Conservation (phyloP, 2,329 filamentous ascomycete genomes). For the Fonsecaea multimorphosa region DNA sequence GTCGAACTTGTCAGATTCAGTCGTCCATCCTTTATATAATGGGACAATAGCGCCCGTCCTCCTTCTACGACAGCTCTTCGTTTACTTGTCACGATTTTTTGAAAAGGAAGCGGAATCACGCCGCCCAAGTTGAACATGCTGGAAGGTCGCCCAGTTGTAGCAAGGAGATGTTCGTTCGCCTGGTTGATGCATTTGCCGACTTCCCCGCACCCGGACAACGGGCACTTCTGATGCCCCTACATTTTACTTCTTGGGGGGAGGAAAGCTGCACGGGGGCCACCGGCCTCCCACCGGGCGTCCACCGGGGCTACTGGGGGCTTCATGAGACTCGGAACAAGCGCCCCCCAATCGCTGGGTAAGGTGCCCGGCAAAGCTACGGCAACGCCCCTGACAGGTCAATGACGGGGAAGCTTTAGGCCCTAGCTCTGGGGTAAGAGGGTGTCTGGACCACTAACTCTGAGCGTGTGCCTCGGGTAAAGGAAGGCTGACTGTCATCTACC, state of each 20-base stretch:
- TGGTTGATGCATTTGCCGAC: neutral
- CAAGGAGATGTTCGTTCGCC: neutral
- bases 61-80: neutral
- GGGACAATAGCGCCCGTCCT: neutral
- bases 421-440: neutral
- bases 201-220: neutral
- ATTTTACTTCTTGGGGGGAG: neutral
- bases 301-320: too few species aligned
- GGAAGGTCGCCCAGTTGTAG: too few species aligned
- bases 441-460: neutral
- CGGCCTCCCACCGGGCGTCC: conserved; percentile 1
- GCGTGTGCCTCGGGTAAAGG: neutral
- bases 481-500: neutral
- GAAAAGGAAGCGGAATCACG: too few species aligned
- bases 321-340: neutral
- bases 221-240: neutral
- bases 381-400: neutral
- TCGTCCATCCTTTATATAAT: neutral
- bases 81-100: neutral
- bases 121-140: too few species aligned
- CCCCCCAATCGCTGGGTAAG: neutral
- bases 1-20: too few species aligned
- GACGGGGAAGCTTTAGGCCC: neutral
- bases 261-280: neutral
- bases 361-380: neutral